phyloP scores from a whole-genome alignment of 257 asterid species.

The Datura wrightii region DNA sequence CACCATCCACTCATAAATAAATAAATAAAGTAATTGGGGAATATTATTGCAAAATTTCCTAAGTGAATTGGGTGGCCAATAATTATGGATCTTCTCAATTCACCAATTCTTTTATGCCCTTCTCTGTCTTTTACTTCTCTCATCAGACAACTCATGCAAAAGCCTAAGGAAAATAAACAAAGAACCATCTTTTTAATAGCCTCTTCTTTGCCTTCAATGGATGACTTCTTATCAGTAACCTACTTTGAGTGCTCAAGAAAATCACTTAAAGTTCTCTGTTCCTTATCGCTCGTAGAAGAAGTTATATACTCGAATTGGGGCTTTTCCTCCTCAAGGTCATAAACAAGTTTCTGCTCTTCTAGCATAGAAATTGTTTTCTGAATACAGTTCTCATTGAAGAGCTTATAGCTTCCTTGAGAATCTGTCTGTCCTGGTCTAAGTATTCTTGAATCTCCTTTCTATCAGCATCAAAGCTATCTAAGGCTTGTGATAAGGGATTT shows the following conservation, averaged over 20 bases:
- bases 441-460: constrained; percentile 44
- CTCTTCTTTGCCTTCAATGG: constrained; percentile 26
- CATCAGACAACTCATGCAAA: constrained; percentile 41
- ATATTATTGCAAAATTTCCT: neutral
- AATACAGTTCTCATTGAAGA: constrained; percentile 26
- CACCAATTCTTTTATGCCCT: constrained; percentile 38
- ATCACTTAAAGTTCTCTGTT: constrained; percentile 26
- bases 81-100: constrained; percentile 38
- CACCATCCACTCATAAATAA: neutral
- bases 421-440: constrained; percentile 36
- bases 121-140: constrained; percentile 42
- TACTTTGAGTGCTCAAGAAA: constrained; percentile 33
- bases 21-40: neutral
- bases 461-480: constrained; percentile 26
- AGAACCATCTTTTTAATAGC: constrained; percentile 28
- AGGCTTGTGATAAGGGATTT: constrained; percentile 38
- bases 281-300: constrained; percentile 29
- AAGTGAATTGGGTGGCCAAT: neutral
- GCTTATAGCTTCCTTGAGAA: constrained; percentile 37
- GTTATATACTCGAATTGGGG: neutral
- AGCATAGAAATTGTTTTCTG: constrained; percentile 19
- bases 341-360: constrained; percentile 26
- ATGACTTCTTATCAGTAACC: constrained; percentile 20
- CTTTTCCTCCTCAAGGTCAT: constrained; percentile 51
- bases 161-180: constrained; percentile 24